Evolutionary conservation across 2,329 filamentous ascomycete genomes (phyloP), one percentile per base, ranked within the genome.

Genomic region (Epichloe glyceriae): DNA sequence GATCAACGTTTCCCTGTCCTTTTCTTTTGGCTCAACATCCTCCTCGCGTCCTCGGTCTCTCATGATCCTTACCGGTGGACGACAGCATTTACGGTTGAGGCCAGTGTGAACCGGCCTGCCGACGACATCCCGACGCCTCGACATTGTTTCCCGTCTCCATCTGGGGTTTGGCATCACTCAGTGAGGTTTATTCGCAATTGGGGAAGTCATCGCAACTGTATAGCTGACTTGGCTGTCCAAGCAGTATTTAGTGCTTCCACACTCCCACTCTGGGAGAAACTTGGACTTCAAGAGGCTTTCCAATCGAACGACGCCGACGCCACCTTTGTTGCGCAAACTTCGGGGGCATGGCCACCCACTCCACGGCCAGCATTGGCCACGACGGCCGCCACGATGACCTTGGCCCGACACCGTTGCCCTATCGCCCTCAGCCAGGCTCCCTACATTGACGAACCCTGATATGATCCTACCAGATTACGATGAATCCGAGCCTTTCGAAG

Each of bases 391-490:
- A 63, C 49, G 60, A 63, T 51, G 59, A 56, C 51, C 56, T 47
- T 51, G 58, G 54, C 51, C 55, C 60, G 45, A 55, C 56, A 37
- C 19, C 43, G 8, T 54, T 64, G 55, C 62, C 66, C 37, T 74
- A 76, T 58, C 66, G 71, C 17, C 63, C 73, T 43, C 67, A 74
- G 52, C 82, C 85, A 56, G 81, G 80, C 12, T 94, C 88, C 90
- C 90, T 45, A 95, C 90, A 2, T 73, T 96, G 61, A 94, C 88
- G 51, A 94, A 95, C 66, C 88, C 89, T 49, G 90, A 95, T 65
- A 90, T 95, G 88, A 95, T 96, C 60, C 72, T 96, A 49, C 90
- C 90, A 54, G 82, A 85, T 63, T 82, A 83, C 61, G 79, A 81
- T 56, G 75, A 74, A 64, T 63, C 77, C 64, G 68, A 76, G 62